Evolutionary conservation across 169 alveolate genomes (phyloP).

Genomic region (Plasmodium gonderi): DNA sequence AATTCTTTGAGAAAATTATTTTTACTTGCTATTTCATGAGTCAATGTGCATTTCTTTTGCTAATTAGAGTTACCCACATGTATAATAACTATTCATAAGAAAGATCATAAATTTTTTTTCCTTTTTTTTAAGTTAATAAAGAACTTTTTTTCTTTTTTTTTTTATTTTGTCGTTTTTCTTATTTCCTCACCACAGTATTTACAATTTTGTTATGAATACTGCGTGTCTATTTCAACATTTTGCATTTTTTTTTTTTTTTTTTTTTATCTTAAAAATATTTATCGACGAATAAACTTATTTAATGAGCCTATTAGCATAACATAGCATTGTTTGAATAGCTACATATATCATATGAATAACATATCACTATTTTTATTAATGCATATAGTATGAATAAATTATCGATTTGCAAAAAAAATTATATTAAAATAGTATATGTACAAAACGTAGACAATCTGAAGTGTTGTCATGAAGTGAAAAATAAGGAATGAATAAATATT

Average conservation of each 20-base stretch:
- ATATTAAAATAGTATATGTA: neutral
- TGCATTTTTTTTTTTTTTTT: neutral
- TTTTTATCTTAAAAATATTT: neutral
- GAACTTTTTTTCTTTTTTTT: too few relatives aligned
- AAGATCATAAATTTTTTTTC: too few relatives aligned
- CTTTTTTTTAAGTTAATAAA: too few relatives aligned
- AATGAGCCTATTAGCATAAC: neutral
- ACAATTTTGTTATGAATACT: neutral
- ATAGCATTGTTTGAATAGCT: too few relatives aligned
- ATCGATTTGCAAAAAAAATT: neutral
- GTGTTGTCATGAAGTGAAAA: neutral
- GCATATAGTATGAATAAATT: neutral
- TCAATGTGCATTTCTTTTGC: neutral
- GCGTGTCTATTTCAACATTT: neutral
- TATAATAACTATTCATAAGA: neutral
- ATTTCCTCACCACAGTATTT: neutral
- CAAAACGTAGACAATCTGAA: neutral
- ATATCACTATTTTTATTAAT: neutral
- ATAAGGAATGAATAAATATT: neutral
- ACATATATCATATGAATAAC: too few relatives aligned
- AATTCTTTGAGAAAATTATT: neutral
- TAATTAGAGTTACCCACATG: neutral
- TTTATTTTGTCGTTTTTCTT: neutral
- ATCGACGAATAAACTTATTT: neutral
- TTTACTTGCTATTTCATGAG: neutral